Evolutionary conservation across 2,329 filamentous ascomycete genomes (phyloP).

Genomic region (Lachnellula willkommii): DNA sequence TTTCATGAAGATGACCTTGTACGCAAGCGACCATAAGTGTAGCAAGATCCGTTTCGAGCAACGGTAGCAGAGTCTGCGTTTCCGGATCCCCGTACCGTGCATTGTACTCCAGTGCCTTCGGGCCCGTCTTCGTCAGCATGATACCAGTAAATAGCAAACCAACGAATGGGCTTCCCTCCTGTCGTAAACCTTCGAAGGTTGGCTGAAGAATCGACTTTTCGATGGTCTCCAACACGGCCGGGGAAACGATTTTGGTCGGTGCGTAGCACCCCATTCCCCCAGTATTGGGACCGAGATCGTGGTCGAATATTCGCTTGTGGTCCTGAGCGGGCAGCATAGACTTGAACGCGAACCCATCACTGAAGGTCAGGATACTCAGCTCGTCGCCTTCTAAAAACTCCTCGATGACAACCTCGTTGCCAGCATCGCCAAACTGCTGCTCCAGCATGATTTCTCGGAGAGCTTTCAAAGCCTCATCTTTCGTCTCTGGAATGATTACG

Average conservation of each 20-base stretch:
- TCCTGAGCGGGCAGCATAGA: conserved; percentile 89
- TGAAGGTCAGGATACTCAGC: conserved; percentile 84
- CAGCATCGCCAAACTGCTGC: conserved; percentile 78
- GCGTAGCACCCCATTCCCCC: conserved; percentile 98
- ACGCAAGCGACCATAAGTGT: conserved; percentile 84
- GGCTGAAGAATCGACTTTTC: conserved; percentile 78
- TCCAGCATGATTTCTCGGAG: conserved; percentile 88
- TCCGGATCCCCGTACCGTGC: conserved; percentile 90
- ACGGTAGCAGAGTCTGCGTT: conserved; percentile 76
- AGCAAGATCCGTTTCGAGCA: conserved; percentile 81
- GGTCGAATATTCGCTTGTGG: conserved; percentile 91
- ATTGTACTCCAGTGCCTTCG: conserved; percentile 87
- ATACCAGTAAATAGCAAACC: conserved; percentile 84
- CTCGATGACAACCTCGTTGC: conserved; percentile 89
- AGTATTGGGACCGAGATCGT: conserved; percentile 86
- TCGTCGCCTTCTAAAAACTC: conserved; percentile 90
- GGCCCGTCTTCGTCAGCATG: conserved; percentile 79
- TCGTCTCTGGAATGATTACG: conserved; percentile 63
- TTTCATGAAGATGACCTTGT: conserved; percentile 64
- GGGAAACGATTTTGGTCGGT: conserved; percentile 72
- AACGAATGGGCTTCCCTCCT: conserved; percentile 67
- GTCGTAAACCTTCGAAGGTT: conserved; percentile 81
- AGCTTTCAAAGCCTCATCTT: conserved; percentile 74
- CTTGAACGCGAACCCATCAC: conserved; percentile 78
- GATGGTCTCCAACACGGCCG: conserved; percentile 70